Evolutionary conservation across 2,329 filamentous ascomycete species (phyloP).

Genomic region (Fusarium sarcochroum): DNA sequence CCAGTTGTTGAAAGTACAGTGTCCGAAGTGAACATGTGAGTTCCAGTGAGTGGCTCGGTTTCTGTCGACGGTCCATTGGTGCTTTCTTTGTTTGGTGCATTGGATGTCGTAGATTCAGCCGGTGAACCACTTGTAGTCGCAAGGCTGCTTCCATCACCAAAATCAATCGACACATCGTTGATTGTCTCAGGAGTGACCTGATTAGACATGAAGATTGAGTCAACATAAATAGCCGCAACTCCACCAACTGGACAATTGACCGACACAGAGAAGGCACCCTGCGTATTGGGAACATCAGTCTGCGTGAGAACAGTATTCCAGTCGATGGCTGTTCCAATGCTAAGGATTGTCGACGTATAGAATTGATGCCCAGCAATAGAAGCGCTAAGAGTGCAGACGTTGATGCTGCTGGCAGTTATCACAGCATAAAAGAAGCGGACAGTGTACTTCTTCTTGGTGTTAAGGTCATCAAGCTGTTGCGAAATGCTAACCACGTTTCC

Average conservation of each 20-base stretch:
- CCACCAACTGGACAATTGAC: constrained; percentile 20
- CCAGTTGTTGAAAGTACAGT: background rate
- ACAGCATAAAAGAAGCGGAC: constrained; percentile 38
- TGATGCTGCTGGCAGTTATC: constrained; percentile 3
- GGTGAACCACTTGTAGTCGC: fast-evolving
- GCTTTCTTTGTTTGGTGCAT: fast-evolving
- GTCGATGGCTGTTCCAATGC: background rate
- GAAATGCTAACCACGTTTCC: constrained; percentile 9
- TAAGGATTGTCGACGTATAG: constrained; percentile 3
- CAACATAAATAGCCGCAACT: constrained; percentile 17
- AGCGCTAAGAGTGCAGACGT: constrained; percentile 22
- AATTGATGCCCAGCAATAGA: constrained; percentile 21
- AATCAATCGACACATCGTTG: constrained; percentile 21
- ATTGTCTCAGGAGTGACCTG: constrained; percentile 38
- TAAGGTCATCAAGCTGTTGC: constrained; percentile 16
- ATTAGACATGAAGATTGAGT: constrained; percentile 43
- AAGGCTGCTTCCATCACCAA: background rate
- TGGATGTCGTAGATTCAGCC: fast-evolving
- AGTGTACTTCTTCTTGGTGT: constrained; percentile 22
- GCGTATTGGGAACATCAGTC: background rate
- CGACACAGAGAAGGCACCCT: background rate
- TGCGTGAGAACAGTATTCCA: constrained; percentile 25
- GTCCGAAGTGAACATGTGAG: background rate
- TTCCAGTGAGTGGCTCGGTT: background rate
- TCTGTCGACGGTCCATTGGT: background rate